Base-by-base conservation (phyloP, 1,284 basidiomycete genomes). In the Cryptococcus maquisensis region DNA sequence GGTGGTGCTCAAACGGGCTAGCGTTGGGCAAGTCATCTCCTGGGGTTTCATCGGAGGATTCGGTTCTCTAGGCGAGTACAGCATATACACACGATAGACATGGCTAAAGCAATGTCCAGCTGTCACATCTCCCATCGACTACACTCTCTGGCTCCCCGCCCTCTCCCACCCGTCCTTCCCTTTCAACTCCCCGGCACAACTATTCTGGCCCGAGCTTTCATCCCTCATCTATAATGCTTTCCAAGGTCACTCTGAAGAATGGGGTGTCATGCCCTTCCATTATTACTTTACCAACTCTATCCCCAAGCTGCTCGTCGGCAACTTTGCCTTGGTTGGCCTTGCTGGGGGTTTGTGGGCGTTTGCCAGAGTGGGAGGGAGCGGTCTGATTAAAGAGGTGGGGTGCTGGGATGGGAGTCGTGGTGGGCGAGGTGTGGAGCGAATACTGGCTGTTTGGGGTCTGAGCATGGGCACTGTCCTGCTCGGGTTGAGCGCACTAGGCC, bases 151-250 rank as follows among this genome's bases (percentile, higher is more conserved):
- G 93, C 72, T 51, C 0, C 62, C 61, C 0, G 65, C 65, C 4
- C 60, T 68, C 28, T 67, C 68, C 8, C 67, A 69, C 47, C 56
- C 63, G 15, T 63, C 62, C 12, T 58, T 69, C 24, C 68, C 68
- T 0, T 73, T 71, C 55, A 63, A 48, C 12, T 67, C 65, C 1
- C 46, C 55, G 23, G 58, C 42, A 56, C 80, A 78, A 67, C 79
- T 82, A 7, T 68, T 93, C 1, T 97, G 93, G 93, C 95, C 95
- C 0, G 96, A 98, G 69, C 78, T 91, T 15, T 79, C 83, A 4
- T 83, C 85, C 1, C 64, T 94, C 20, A 83, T 86, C 59, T 98
- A 92, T 79, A 98, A 98, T 68, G 84, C 97, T 23, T 78, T 87
- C 16, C 76, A 91, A 69, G 91, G 92, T 21, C 90, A 95, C 69